A percentile compares a stretch with the other conserved stretches of the same genome.
Evolutionary conservation across 2,329 filamentous ascomycete genomes (phyloP).

Genomic region (Monosporascus sp.): DNA sequence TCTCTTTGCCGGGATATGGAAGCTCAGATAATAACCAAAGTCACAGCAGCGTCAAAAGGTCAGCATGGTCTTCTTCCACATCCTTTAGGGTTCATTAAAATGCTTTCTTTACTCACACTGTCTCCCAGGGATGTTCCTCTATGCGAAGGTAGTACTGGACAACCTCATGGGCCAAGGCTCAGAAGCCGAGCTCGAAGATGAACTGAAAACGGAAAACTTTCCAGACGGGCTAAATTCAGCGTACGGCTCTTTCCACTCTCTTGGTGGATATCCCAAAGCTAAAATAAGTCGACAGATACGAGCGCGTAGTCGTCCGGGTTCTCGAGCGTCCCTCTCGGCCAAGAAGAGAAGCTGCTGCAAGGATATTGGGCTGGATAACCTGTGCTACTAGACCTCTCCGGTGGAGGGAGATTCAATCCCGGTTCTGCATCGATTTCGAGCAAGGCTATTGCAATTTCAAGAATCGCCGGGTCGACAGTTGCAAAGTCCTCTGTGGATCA

Average conservation of each 20-base stretch:
- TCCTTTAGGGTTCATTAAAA: neutral
- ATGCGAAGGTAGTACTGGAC: conserved; percentile 15
- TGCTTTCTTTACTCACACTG: neutral
- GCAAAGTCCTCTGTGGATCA: conserved; percentile 5
- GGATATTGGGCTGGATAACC: conserved; percentile 4
- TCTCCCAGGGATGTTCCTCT: conserved; percentile 14
- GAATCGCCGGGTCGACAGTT: conserved; percentile 3
- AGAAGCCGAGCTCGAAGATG: conserved; percentile 13
- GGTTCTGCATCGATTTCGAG: conserved; percentile 5
- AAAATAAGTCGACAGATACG: conserved; percentile 3
- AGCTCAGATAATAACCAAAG: neutral
- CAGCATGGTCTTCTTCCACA: neutral
- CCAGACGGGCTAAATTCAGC: conserved; percentile 10
- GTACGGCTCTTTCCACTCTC: conserved; percentile 1
- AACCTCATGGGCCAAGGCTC: conserved; percentile 14
- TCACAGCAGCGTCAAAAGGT: conserved; percentile 1
- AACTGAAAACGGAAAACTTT: conserved; percentile 11
- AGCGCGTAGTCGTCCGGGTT: conserved; percentile 4
- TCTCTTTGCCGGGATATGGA: neutral
- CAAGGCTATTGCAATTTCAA: neutral
- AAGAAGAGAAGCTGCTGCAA: conserved; percentile 1
- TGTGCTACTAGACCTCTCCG: conserved; percentile 5
- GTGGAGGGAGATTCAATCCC: conserved; percentile 8
- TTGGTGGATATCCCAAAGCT: neutral
- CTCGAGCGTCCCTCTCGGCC: neutral